Evolutionary conservation across 1,284 basidiomycete species (phyloP).

Genomic region (Neolentinus lepideus): DNA sequence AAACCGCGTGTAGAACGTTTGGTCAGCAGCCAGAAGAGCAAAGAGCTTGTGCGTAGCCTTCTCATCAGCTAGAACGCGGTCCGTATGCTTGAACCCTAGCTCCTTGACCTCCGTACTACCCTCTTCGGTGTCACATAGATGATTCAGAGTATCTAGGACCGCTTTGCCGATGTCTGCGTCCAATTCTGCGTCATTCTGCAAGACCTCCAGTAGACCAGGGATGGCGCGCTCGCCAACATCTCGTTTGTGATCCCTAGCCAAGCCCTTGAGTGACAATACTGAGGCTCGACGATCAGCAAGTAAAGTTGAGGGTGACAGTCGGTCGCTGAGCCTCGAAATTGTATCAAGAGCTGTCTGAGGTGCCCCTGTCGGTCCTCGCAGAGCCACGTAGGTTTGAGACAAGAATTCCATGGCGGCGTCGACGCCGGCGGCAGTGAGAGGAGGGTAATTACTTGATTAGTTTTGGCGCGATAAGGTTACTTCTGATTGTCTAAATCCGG

Average conservation of each 20-base stretch:
- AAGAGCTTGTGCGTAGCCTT: constrained; percentile 75
- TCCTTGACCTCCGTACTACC: constrained; percentile 39
- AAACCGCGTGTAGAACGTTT: constrained; percentile 84
- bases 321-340: constrained; percentile 81
- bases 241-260: constrained; percentile 84
- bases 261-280: constrained; percentile 87
- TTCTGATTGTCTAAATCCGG: not conserved
- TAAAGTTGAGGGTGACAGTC: constrained; percentile 79
- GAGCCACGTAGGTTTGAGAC: constrained; percentile 73
- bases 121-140: constrained; percentile 69
- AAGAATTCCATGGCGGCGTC: constrained; percentile 62
- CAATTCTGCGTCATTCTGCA: constrained; percentile 81
- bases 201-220: constrained; percentile 69
- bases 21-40: constrained; percentile 57
- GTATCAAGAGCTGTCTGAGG: constrained; percentile 83
- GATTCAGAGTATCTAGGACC: constrained; percentile 78
- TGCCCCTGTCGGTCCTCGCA: constrained; percentile 69
- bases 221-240: constrained; percentile 80
- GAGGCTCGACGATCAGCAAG: constrained; percentile 90
- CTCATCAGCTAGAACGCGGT: constrained; percentile 63
- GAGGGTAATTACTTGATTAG: not conserved
- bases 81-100: constrained; percentile 68
- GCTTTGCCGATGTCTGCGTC: constrained; percentile 90
- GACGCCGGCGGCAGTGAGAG: not conserved
- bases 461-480: not conserved